Evolutionary conservation across 2,329 filamentous ascomycete genomes (phyloP).

Genomic region (Camillea tinctor): DNA sequence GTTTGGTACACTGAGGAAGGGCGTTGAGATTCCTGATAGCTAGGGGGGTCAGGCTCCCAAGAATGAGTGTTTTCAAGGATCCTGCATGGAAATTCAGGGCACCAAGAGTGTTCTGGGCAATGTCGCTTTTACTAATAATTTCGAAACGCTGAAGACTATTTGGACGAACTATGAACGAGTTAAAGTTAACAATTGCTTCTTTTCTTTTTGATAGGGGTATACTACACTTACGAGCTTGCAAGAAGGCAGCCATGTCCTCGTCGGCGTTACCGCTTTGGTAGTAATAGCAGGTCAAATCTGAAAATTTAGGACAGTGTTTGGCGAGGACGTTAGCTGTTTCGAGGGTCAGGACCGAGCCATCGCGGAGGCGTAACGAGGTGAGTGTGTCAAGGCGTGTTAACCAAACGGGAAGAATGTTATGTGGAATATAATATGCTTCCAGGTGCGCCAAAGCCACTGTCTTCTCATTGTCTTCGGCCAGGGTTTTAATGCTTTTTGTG

Average conservation of each 20-base stretch:
- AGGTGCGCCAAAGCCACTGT: slow-evolving; percentile 56
- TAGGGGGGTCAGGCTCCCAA: slow-evolving; percentile 30
- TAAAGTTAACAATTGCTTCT: background rate
- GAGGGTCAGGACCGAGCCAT: slow-evolving; percentile 58
- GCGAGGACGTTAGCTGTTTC: slow-evolving; percentile 54
- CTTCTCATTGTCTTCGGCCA: slow-evolving; percentile 41
- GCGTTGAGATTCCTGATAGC: slow-evolving; percentile 31
- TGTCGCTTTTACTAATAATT: slow-evolving; percentile 53
- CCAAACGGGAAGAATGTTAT: slow-evolving; percentile 55
- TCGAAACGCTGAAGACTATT: slow-evolving; percentile 60
- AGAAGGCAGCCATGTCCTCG: slow-evolving; percentile 55
- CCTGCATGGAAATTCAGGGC: slow-evolving; percentile 47
- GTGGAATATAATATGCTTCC: slow-evolving; percentile 50
- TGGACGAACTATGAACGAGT: slow-evolving; percentile 39
- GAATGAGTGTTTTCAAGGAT: slow-evolving; percentile 34
- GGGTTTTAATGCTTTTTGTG: slow-evolving; percentile 46
- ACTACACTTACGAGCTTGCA: slow-evolving; percentile 38
- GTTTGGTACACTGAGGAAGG: slow-evolving; percentile 33
- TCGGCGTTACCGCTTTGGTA: slow-evolving; percentile 50
- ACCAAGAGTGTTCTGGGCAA: slow-evolving; percentile 54
- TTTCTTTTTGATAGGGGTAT: too few species aligned
- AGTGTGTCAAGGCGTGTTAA: slow-evolving; percentile 57
- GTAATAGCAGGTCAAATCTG: slow-evolving; percentile 56
- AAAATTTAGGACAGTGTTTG: slow-evolving; percentile 59
- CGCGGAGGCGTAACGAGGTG: slow-evolving; percentile 57